A percentile compares a stretch with the other conserved stretches of the same genome.
Conservation (phyloP, 2,329 filamentous ascomycete genomes). For the Didymella segeticola region DNA sequence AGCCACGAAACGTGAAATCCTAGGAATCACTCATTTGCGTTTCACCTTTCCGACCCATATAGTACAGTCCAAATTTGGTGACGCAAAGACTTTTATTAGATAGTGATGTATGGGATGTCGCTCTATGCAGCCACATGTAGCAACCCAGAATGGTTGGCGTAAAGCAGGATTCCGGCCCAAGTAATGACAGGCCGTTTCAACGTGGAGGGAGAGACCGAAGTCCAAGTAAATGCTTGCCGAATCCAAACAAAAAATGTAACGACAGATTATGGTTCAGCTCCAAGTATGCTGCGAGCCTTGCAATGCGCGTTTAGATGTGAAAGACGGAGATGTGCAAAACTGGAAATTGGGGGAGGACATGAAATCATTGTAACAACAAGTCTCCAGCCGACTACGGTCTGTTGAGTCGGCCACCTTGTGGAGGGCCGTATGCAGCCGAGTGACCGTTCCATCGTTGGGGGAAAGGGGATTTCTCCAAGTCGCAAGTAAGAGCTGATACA, state of each 20-base stretch:
- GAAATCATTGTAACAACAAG: conserved; percentile 16
- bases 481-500: neutral
- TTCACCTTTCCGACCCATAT: neutral
- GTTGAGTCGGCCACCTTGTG: conserved; percentile 34
- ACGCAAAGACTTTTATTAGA: conserved; percentile 28
- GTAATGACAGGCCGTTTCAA: conserved; percentile 20
- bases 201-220: conserved; percentile 20
- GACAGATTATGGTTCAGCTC: conserved; percentile 41
- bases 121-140: conserved; percentile 15
- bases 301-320: conserved; percentile 37
- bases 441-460: conserved; percentile 33
- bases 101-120: conserved; percentile 13
- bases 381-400: conserved; percentile 24
- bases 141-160: conserved; percentile 20
- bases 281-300: conserved; percentile 28
- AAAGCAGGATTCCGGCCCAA: conserved; percentile 10
- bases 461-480: neutral
- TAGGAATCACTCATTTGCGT: neutral
- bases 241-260: conserved; percentile 34
- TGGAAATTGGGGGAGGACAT: conserved; percentile 8
- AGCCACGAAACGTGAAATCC: neutral
- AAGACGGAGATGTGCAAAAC: neutral
- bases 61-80: neutral
- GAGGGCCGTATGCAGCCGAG: conserved; percentile 7
- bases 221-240: conserved; percentile 33